Conservation (phyloP, 805 yeast species). For the Huiozyma sinensis region DNA sequence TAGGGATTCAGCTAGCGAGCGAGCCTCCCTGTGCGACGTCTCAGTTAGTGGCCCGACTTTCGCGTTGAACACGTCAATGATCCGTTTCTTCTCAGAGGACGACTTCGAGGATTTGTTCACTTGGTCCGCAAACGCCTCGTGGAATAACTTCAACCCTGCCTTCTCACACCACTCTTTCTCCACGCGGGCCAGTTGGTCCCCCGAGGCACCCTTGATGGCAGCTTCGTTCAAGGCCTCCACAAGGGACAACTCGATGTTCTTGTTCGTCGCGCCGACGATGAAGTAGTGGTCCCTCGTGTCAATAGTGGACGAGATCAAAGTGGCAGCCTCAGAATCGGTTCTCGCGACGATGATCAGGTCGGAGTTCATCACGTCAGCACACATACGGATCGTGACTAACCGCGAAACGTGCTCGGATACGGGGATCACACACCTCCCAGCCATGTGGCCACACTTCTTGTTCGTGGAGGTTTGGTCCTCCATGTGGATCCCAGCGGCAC, state of each 20-base stretch:
- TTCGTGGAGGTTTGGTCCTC: slow-evolving; percentile 99
- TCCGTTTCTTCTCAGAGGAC: slow-evolving; percentile 42
- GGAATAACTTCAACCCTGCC: slow-evolving; percentile 81
- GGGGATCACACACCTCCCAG: slow-evolving; percentile 94
- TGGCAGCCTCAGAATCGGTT: slow-evolving; percentile 97
- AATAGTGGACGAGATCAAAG: slow-evolving; percentile 84
- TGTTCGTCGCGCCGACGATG: slow-evolving; percentile 84
- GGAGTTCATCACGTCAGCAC: slow-evolving; percentile 87
- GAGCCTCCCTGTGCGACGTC: slow-evolving; percentile 71
- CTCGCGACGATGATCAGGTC: slow-evolving; percentile 85
- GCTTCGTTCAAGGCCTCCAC: slow-evolving; percentile 74
- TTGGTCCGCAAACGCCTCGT: slow-evolving; percentile 82
- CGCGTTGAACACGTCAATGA: slow-evolving; percentile 53
- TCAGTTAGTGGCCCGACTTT: slow-evolving; percentile 67
- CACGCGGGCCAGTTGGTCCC: slow-evolving; percentile 56
- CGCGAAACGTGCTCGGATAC: slow-evolving; percentile 96
- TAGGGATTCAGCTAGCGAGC: slow-evolving; percentile 59
- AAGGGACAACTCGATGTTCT: slow-evolving; percentile 49
- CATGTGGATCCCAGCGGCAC: slow-evolving; percentile 98
- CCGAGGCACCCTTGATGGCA: slow-evolving; percentile 61
- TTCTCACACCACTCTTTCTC: slow-evolving; percentile 74
- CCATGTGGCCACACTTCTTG: slow-evolving; percentile 98
- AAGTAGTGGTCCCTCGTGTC: slow-evolving; percentile 92
- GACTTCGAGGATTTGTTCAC: slow-evolving; percentile 46
- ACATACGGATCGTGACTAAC: slow-evolving; percentile 84